Evolutionary conservation across 768 basidiomycete species (phyloP), one percentile per base, ranked within the genome.

Genomic region (Phaeotremella skinneri): DNA sequence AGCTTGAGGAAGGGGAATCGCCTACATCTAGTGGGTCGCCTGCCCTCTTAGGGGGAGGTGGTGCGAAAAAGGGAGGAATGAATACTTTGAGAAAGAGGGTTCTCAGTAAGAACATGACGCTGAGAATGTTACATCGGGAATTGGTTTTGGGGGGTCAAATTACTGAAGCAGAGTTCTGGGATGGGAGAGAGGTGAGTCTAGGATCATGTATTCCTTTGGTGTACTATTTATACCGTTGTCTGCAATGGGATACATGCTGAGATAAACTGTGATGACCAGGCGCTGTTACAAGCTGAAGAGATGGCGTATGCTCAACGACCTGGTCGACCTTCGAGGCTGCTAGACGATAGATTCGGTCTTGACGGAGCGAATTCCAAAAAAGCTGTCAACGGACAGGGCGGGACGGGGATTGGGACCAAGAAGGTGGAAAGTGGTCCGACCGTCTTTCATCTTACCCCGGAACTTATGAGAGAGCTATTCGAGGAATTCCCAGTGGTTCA

Each of bases 401-500:
- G 64, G 3, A 72, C 70, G 14, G 69, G 70, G 29, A 70, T 73
- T 1, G 75, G 75, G 6, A 65, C 74, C 72, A 93, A 90, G 76
- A 84, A 87, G 62, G 87, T 94, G 49, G 93, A 91, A 2, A 89
- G 89, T 16, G 90, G 71, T 13, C 69, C 71, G 14, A 59, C 63
- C 16, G 59, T 69, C 17, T 56, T 77, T 52, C 66, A 67, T 30
- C 56, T 77, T 16, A 64, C 69, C 2, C 69, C 70, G 30, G 76
- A 92, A 76, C 82, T 97, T 45, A 88, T 94, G 31, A 86, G 90
- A 68, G 94, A 98, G 70, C 91, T 98, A 49, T 99, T 99, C 69
- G 92, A 98, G 64, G 93, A 96, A 79, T 98, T 92, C 73, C 93
- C 96, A 1, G 88, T 96, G 30, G 91, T 98, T 13, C 86, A 88